A percentile compares a stretch with the other conserved stretches of the same genome.
Conservation (phyloP, 768 basidiomycete genomes). For the Tephrocybe sp. region DNA sequence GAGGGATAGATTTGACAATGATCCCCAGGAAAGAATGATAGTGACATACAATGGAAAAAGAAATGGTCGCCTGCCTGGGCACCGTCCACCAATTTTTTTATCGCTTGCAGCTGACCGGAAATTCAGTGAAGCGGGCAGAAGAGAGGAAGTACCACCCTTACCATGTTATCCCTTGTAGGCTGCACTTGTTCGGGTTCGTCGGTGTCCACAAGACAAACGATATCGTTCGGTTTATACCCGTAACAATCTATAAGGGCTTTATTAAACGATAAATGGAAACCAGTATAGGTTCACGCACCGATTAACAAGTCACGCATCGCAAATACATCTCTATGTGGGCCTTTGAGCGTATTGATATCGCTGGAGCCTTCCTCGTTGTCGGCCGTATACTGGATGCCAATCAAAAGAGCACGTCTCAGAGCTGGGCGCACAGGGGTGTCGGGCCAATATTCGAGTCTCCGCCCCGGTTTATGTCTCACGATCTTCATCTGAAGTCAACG, state of each 20-base stretch:
- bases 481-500: slow-evolving; percentile 18
- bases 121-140: no score
- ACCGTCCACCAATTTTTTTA: slow-evolving; percentile 40
- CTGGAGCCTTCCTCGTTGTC: slow-evolving; percentile 14
- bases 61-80: slow-evolving; percentile 47
- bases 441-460: slow-evolving; percentile 10
- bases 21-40: not conserved
- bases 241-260: slow-evolving; percentile 33
- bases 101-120: slow-evolving; percentile 43
- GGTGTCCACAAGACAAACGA: slow-evolving; percentile 45
- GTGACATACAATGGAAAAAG: slow-evolving; percentile 53
- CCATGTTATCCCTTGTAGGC: slow-evolving; percentile 46
- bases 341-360: slow-evolving; percentile 21
- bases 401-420: slow-evolving; percentile 32
- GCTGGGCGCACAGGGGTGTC: slow-evolving; percentile 5
- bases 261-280: not conserved
- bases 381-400: slow-evolving; percentile 32
- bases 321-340: slow-evolving; percentile 37
- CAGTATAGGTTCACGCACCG: slow-evolving; percentile 22
- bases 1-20: not conserved
- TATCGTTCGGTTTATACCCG: slow-evolving; percentile 35
- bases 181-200: slow-evolving; percentile 24
- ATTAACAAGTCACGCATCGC: slow-evolving; percentile 33
- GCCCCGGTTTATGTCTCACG: slow-evolving; percentile 10
- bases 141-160: slow-evolving; percentile 22